A percentile compares a stretch with the other conserved stretches of the same genome.
phyloP scores from a whole-genome alignment of 2,329 filamentous ascomycete species.

The Lasiodiplodia theobromae region DNA sequence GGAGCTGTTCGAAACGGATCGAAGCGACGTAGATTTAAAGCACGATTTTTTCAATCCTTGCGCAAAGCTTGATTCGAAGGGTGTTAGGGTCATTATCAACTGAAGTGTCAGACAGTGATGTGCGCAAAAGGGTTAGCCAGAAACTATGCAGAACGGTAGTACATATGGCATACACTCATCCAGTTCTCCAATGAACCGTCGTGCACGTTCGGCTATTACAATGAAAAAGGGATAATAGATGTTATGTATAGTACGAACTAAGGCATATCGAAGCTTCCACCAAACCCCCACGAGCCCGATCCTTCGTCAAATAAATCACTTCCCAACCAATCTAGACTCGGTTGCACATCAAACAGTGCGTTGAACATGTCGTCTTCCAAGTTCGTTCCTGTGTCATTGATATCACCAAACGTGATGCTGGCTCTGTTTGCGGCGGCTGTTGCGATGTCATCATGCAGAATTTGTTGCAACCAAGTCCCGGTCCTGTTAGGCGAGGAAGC shows the following conservation, averaged over 20 bases:
- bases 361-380: slow-evolving; percentile 44
- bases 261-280: not conserved
- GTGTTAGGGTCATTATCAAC: slow-evolving; percentile 29
- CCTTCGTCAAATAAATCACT: slow-evolving; percentile 36
- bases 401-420: too few relatives aligned
- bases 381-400: not conserved
- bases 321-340: slow-evolving; percentile 45
- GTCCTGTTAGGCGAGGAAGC: not conserved
- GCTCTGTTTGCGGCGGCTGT: too few relatives aligned
- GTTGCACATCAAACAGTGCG: slow-evolving; percentile 44
- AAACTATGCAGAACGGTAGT: too few relatives aligned
- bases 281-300: not conserved
- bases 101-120: not conserved
- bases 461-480: slow-evolving; percentile 9
- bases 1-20: slow-evolving; percentile 27
- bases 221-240: too few relatives aligned
- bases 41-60: slow-evolving; percentile 33
- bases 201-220: too few relatives aligned
- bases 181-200: too few relatives aligned
- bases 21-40: slow-evolving; percentile 31
- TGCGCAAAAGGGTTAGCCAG: too few relatives aligned
- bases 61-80: slow-evolving; percentile 29
- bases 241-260: too few relatives aligned
- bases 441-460: too few relatives aligned
- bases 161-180: too few relatives aligned